Evolutionary conservation across 768 basidiomycete genomes (phyloP), one percentile per base, ranked within the genome.

Genomic region (Boletus reticuloceps): DNA sequence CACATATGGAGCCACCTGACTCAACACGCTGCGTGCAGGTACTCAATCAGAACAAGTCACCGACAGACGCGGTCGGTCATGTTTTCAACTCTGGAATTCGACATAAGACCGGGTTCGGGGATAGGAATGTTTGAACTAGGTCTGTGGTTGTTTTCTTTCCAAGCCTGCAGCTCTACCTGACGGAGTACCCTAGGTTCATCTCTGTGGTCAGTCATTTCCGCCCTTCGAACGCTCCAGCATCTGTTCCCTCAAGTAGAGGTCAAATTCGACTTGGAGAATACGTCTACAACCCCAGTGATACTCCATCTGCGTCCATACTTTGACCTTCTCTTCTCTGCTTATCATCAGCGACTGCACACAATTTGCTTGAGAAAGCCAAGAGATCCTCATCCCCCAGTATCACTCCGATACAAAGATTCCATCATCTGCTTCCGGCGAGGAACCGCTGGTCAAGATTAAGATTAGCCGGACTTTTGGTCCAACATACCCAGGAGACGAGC

Each of bases 301-400:
- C 72, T 94, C 0, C 89, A 92, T 63, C 72, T 92, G 27, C 84
- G 86, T 17, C 91, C 91, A 1, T 88, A 93, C 66, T 76, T 94
- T 50, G 89, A 92, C 67, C 79, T 94, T n/a, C 77, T 94, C 42
- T 94, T 93, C 71, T 90, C 91, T 17, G 84, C 86, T 12, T 80
- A 81, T 60, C 79, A 86, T 55, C 91, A 94, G 61, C 82, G 91
- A 20, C 77, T 94, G 19, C 88, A 88, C 53, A 91, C 88, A 7
- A 89, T 94, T 47, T 85, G 82, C 61, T 69, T 91, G 38, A 80
- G 85, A 61, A 83, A 79, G 59, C 79, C 90, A 16, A 83, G 81
- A 19, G 85, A 86, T 50, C 78, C 81, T 16, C 78, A 82, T 66
- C 89, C 87, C 2, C 84, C 86, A 5, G 75, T 90, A 27, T 81